Evolutionary conservation across 2,329 filamentous ascomycete genomes (phyloP).

Genomic region (Pseudogymnoascus sp.): DNA sequence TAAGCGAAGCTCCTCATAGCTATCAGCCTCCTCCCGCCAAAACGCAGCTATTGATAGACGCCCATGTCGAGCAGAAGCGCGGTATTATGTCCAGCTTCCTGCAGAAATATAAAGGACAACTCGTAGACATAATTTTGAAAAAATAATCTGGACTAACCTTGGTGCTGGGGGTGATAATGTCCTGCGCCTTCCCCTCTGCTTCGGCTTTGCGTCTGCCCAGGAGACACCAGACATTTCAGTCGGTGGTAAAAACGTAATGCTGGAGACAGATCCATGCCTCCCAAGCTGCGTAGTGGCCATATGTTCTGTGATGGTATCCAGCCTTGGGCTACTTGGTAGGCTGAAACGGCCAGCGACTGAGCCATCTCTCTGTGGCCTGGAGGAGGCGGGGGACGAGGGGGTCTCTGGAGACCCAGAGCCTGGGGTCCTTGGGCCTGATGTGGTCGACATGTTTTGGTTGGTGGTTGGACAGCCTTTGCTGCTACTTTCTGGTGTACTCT

Average conservation of each 20-base stretch:
- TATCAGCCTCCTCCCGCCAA: constrained; percentile 16
- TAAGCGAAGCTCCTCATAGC: constrained; percentile 10
- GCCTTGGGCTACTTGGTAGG: constrained; percentile 16
- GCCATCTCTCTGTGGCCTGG: neutral
- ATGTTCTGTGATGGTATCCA: constrained; percentile 29
- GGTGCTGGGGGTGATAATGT: constrained; percentile 33
- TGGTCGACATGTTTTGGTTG: neutral
- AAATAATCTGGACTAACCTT: constrained; percentile 25
- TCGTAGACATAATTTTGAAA: neutral
- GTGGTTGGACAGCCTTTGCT: neutral
- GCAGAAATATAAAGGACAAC: neutral
- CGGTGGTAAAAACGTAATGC: constrained; percentile 22
- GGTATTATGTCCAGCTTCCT: neutral
- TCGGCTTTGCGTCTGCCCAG: constrained; percentile 14
- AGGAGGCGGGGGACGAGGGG: constrained; percentile 1
- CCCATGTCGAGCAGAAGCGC: neutral
- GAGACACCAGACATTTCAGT: constrained; percentile 17
- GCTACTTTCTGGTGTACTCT: neutral
- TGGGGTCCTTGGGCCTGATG: neutral
- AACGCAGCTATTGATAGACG: neutral
- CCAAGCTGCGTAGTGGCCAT: constrained; percentile 23
- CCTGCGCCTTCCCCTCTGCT: constrained; percentile 19
- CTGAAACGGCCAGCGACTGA: neutral
- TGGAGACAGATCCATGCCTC: constrained; percentile 21
- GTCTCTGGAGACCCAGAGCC: neutral